Conservation (phyloP, 2,329 filamentous ascomycete genomes). For the Fusarium temperatum region DNA sequence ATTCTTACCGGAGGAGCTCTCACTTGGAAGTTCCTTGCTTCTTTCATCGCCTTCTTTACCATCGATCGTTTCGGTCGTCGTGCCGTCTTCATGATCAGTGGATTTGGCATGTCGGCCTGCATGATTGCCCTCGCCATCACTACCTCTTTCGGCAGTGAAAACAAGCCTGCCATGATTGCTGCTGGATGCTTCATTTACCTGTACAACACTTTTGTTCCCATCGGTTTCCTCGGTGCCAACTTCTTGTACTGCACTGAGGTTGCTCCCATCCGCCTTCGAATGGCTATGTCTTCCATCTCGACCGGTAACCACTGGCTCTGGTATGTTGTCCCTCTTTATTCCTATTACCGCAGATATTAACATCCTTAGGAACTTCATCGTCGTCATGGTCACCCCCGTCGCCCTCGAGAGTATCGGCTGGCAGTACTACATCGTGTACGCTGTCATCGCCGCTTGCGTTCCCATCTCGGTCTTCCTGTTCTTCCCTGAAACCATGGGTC, state of each 20-base stretch:
- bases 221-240: conserved; percentile 70
- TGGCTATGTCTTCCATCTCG: conserved; percentile 61
- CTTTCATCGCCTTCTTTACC: conserved; percentile 41
- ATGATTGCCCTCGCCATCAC: conserved; percentile 42
- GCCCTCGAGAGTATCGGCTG: conserved; percentile 67
- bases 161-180: conserved; percentile 36
- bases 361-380: conserved; percentile 50
- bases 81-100: conserved; percentile 39
- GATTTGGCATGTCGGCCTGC: conserved; percentile 39
- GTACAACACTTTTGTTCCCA: conserved; percentile 74
- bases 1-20: conserved; percentile 40
- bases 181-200: conserved; percentile 64
- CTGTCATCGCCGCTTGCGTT: conserved; percentile 54
- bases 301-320: conserved; percentile 52
- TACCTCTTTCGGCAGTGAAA: conserved; percentile 34
- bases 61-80: conserved; percentile 45
- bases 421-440: conserved; percentile 58
- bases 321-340: conserved; percentile 14
- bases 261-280: conserved; percentile 57
- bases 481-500: conserved; percentile 49
- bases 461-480: conserved; percentile 51
- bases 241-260: conserved; percentile 67
- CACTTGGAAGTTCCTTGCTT: conserved; percentile 47
- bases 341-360: conserved; percentile 25
- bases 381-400: conserved; percentile 71